Conservation (phyloP, 2,329 filamentous ascomycete species). For the Monosporascus sp. region DNA sequence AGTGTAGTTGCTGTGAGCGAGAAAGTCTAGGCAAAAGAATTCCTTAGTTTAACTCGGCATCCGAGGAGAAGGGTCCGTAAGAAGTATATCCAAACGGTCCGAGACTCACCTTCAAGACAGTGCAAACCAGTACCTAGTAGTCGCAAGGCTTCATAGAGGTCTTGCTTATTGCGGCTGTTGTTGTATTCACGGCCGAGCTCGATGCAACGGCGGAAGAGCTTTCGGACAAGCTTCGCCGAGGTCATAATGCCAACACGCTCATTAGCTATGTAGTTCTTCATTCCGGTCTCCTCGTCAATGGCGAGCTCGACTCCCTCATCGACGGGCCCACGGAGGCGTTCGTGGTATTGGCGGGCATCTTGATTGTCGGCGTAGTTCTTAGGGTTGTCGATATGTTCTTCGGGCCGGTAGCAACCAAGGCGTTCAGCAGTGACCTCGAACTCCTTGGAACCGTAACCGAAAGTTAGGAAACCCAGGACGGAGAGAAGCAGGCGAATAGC, state of each 20-base stretch:
- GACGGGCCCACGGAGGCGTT: constrained; percentile 73
- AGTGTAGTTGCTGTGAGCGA: constrained; percentile 89
- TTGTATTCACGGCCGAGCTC: constrained; percentile 74
- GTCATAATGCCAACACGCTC: constrained; percentile 75
- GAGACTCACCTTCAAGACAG: constrained; percentile 65
- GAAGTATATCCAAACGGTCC: not conserved
- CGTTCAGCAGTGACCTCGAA: constrained; percentile 79
- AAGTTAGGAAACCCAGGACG: constrained; percentile 84
- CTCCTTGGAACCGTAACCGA: constrained; percentile 77
- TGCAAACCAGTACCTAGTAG: constrained; percentile 84
- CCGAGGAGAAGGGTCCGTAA: not conserved
- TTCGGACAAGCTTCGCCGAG: constrained; percentile 70
- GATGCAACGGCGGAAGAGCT: constrained; percentile 68
- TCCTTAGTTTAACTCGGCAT: too few relatives aligned
- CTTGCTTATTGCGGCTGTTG: constrained; percentile 60
- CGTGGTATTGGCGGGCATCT: constrained; percentile 79
- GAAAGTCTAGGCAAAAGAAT: constrained; percentile 56
- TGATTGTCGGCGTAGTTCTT: constrained; percentile 85
- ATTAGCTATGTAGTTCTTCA: constrained; percentile 95
- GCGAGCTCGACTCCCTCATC: constrained; percentile 73
- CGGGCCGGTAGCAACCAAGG: constrained; percentile 74
- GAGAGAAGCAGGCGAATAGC: constrained; percentile 86
- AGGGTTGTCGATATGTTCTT: constrained; percentile 75
- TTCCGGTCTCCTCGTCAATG: constrained; percentile 67
- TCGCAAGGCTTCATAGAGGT: constrained; percentile 81